These are phyloP conservation scores for Xenoacremonium recifei DNA, from an alignment of 2,329 filamentous ascomycete genomes.

Conservation along the genomic window DNA sequence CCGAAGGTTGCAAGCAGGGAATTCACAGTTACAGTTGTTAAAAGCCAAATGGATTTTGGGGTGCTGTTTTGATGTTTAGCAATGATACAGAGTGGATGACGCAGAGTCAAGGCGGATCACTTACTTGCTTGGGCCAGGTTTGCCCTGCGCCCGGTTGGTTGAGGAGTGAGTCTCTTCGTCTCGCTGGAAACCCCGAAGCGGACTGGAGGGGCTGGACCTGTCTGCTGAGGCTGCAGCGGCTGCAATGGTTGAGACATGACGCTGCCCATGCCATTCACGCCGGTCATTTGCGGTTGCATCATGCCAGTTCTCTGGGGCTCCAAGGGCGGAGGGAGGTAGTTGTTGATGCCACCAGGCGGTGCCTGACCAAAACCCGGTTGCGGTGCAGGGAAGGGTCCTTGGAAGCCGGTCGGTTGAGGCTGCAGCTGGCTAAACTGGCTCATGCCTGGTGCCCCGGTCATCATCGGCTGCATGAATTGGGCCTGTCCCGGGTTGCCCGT, in stretches of 20 bases:
- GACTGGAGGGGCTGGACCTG: slow-evolving; percentile 75
- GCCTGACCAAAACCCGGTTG: slow-evolving; percentile 48
- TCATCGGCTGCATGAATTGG: slow-evolving; percentile 48
- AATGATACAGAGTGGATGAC: neutral
- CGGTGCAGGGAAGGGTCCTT: slow-evolving; percentile 41
- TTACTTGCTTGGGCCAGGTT: slow-evolving; percentile 95
- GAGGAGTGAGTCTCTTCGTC: slow-evolving; percentile 75
- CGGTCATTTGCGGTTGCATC: slow-evolving; percentile 49
- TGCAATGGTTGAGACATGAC: slow-evolving; percentile 37
- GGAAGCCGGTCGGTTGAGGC: slow-evolving; percentile 65
- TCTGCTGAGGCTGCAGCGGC: slow-evolving; percentile 46
- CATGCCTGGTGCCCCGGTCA: slow-evolving; percentile 42
- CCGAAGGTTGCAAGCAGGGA: slow-evolving; percentile 6
- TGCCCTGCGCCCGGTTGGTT: slow-evolving; percentile 84
- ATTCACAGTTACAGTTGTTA: slow-evolving; percentile 17
- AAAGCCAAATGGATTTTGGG: slow-evolving; percentile 55
- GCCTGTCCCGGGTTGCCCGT: slow-evolving; percentile 24
- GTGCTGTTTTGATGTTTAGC: slow-evolving; percentile 36
- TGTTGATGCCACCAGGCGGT: slow-evolving; percentile 49
- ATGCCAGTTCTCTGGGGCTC: slow-evolving; percentile 60
- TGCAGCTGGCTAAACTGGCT: slow-evolving; percentile 50
- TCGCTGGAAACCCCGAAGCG: slow-evolving; percentile 78
- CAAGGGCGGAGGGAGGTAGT: slow-evolving; percentile 56
- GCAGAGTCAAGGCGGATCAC: slow-evolving; percentile 42
- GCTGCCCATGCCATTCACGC: slow-evolving; percentile 43